Base-by-base conservation (phyloP, 2,329 filamentous ascomycete genomes). In the Penicillium sp. region DNA sequence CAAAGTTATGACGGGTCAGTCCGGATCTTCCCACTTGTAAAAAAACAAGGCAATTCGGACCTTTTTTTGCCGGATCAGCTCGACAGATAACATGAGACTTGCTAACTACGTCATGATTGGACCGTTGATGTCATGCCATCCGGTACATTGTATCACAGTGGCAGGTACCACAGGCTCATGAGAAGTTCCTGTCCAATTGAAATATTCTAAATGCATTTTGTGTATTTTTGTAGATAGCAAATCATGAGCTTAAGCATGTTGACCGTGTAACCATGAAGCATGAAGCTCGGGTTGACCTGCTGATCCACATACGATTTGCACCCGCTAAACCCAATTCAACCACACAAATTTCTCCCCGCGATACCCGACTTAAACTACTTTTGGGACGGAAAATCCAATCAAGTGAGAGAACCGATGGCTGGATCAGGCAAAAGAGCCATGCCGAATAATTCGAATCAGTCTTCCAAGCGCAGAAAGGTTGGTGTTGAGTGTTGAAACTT, bases 401-500 rank as follows among this genome's bases (percentile, higher is more conserved):
- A 50, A 31, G 35, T 37, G 29, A 48, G 13, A 35, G n/a, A 57
- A 24, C 47, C 39, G 48, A 72, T 72, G 68, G 61, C 68, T 43
- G 64, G 61, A 56, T 44, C 57, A 29, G 69, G 56, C 27, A 75
- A 74, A 59, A 63, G 72, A 67, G 60, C 60, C 44, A 73, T 74
- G 69, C 57, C 71, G 19, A 64, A 59, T 48, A 55, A 58, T 33
- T 60, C 64, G 33, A 59, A 58, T 48, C 63, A 63, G 45, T 64
- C 66, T 35, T 61, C 65, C 39, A 74, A 74, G 63, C 71, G 64
- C 55, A 66, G 67, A 63, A 75, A 73, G 69, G 73, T 74, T 43
- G 41, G 67, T 55, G 27, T 26, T 6, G 2, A 11, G 10, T 29
- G 14, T 52, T 16, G 27, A 7, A 11, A 39, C 13, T 19, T 24